phyloP scores from a whole-genome alignment of 495 filamentous ascomycete genomes.

The Annulohypoxylon nitens region DNA sequence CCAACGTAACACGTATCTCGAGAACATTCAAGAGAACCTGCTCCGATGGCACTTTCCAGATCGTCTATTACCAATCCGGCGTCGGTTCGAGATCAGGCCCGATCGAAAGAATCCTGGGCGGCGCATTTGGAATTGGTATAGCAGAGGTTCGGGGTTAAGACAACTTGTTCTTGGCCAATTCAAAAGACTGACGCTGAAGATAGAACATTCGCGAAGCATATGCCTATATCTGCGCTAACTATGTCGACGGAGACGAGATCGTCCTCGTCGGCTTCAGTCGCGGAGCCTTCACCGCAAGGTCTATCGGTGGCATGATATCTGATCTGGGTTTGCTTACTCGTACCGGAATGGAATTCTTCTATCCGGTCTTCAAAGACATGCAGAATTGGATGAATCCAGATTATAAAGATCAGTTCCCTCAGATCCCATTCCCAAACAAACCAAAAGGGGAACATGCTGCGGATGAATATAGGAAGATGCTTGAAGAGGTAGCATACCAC shows the following conservation, averaged over 20 bases:
- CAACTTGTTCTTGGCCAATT: not conserved
- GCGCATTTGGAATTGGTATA: constrained; percentile 64
- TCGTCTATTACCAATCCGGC: constrained; percentile 66
- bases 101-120: constrained; percentile 61
- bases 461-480: constrained; percentile 51
- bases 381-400: constrained; percentile 66
- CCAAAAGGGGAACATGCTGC: constrained; percentile 59
- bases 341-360: constrained; percentile 72
- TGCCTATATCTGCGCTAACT: constrained; percentile 76
- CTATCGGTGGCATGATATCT: constrained; percentile 72
- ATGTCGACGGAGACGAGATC: constrained; percentile 75
- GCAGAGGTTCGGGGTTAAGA: constrained; percentile 53
- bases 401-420: constrained; percentile 68
- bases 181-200: constrained; percentile 22
- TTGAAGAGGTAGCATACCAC: constrained; percentile 48
- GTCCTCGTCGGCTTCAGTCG: constrained; percentile 79
- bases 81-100: constrained; percentile 62
- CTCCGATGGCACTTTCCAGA: constrained; percentile 56
- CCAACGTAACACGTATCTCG: constrained; percentile 65
- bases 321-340: constrained; percentile 73
- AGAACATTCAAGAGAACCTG: constrained; percentile 55
- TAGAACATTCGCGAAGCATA: constrained; percentile 76
- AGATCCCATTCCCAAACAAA: constrained; percentile 70
- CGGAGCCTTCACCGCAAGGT: constrained; percentile 78
- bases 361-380: constrained; percentile 74